Conservation (phyloP, 2,329 filamentous ascomycete genomes). For the Mycosphaerella arachidis region DNA sequence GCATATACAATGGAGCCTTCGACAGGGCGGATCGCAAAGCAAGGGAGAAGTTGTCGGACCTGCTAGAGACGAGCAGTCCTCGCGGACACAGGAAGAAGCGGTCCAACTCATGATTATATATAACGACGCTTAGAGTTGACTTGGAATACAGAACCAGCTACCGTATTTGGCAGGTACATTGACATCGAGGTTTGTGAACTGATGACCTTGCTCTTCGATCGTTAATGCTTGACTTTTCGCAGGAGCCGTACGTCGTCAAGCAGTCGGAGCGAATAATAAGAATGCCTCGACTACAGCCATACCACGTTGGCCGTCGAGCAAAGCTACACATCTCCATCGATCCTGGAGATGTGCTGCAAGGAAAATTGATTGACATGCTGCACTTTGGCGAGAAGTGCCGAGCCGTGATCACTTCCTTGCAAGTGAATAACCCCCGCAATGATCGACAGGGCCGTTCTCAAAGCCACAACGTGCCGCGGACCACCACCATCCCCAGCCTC, state of each 20-base stretch:
- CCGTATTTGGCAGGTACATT: background rate
- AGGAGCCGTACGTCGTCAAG: background rate
- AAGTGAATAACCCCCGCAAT: background rate
- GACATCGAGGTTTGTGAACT: background rate
- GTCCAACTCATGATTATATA: conserved; percentile 5
- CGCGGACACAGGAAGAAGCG: conserved; percentile 22
- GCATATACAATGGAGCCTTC: conserved; percentile 59
- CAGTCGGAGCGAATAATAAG: background rate
- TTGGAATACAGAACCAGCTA: background rate
- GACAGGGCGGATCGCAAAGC: conserved; percentile 57
- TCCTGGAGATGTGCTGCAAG: background rate
- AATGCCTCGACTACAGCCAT: background rate
- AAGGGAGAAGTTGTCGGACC: conserved; percentile 35
- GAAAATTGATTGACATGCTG: background rate
- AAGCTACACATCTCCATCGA: background rate
- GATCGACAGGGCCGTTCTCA: background rate
- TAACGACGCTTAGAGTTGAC: background rate
- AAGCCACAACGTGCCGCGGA: background rate
- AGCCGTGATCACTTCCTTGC: background rate
- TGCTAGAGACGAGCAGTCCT: conserved; percentile 29
- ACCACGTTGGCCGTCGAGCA: too few relatives aligned
- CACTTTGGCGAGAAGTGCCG: background rate
- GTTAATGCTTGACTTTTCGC: background rate
- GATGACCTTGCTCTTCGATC: background rate
- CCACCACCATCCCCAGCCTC: background rate